Percentiles rank a stretch among this genome's conserved stretches.
Evolutionary conservation across 192 early-diverging fungal species (phyloP).

Genomic region (Umbelopsis isabellina): DNA sequence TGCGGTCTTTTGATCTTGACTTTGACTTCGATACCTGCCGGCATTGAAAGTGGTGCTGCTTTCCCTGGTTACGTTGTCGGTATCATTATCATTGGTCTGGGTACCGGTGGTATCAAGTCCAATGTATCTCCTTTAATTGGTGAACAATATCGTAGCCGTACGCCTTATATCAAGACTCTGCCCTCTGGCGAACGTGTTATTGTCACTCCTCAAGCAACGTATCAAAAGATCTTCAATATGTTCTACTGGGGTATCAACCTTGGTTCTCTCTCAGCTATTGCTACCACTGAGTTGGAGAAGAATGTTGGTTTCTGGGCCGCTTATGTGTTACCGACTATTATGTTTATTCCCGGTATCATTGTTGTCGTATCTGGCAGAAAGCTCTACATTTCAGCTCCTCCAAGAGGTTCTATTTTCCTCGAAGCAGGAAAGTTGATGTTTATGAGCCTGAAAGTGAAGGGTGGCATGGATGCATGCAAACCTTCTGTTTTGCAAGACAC

Average conservation of each 20-base stretch:
- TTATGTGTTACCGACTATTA: conserved; percentile 57
- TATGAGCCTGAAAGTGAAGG: conserved; percentile 32
- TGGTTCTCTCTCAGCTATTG: conserved; percentile 66
- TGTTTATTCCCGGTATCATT: conserved; percentile 49
- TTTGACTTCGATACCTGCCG: conserved; percentile 59
- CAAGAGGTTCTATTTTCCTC: conserved; percentile 63
- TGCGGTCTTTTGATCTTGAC: conserved; percentile 65
- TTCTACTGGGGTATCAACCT: conserved; percentile 83
- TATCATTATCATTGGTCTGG: conserved; percentile 73
- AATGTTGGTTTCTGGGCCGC: conserved; percentile 63
- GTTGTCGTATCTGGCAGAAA: conserved; percentile 56
- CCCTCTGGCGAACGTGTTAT: conserved; percentile 64
- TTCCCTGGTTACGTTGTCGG: conserved; percentile 68
- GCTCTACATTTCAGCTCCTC: conserved; percentile 56
- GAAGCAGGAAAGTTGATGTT: conserved; percentile 39
- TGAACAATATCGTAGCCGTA: conserved; percentile 64
- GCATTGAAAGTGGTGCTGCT: conserved; percentile 57
- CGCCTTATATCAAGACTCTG: conserved; percentile 62
- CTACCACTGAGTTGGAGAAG: conserved; percentile 62
- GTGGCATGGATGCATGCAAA: conserved; percentile 62
- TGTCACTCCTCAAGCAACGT: conserved; percentile 68
- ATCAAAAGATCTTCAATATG: conserved; percentile 83
- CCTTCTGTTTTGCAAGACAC: conserved; percentile 52
- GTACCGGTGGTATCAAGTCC: conserved; percentile 79
- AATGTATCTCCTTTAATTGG: conserved; percentile 75